A percentile compares a stretch with the other conserved stretches of the same genome.
phyloP scores from a whole-genome alignment of 495 filamentous ascomycete genomes.

The Xylaria grammica region DNA sequence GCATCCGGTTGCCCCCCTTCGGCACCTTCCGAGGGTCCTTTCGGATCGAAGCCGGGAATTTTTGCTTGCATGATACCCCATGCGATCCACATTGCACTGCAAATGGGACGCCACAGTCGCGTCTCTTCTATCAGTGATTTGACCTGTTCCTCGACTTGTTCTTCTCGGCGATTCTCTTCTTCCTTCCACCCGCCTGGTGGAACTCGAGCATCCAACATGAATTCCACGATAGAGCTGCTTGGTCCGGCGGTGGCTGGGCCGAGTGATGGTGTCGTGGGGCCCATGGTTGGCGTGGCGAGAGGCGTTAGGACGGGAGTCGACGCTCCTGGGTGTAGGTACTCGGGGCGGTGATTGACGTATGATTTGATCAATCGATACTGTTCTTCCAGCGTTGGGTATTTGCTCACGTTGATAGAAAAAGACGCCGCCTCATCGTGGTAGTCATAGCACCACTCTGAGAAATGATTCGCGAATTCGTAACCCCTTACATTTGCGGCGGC shows the following conservation, averaged over 20 bases:
- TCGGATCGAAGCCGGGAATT: conserved; percentile 60
- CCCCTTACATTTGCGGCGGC: conserved; percentile 87
- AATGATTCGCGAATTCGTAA: conserved; percentile 97
- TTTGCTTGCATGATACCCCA: conserved; percentile 98
- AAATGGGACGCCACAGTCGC: conserved; percentile 81
- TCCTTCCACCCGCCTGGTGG: conserved; percentile 62
- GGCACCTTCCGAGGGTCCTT: conserved; percentile 8
- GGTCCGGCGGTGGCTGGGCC: conserved; percentile 33
- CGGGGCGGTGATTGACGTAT: conserved; percentile 81
- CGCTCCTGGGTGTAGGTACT: conserved; percentile 53
- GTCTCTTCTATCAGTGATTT: conserved; percentile 75
- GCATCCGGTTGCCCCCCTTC: conserved; percentile 19
- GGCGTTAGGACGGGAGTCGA: conserved; percentile 61
- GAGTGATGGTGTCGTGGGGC: conserved; percentile 34
- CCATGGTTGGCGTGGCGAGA: conserved; percentile 33
- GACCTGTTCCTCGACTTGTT: conserved; percentile 65
- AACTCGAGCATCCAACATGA: conserved; percentile 72
- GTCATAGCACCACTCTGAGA: conserved; percentile 98
- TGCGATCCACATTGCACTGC: conserved; percentile 88
- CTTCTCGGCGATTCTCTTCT: conserved; percentile 64
- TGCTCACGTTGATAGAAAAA: conserved; percentile 67
- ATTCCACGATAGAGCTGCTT: conserved; percentile 59
- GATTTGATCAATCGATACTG: conserved; percentile 83
- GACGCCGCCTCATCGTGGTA: conserved; percentile 76
- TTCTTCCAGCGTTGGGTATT: conserved; percentile 80